phyloP scores from a whole-genome alignment of 768 basidiomycete genomes.

The Tylopilus balloui region DNA sequence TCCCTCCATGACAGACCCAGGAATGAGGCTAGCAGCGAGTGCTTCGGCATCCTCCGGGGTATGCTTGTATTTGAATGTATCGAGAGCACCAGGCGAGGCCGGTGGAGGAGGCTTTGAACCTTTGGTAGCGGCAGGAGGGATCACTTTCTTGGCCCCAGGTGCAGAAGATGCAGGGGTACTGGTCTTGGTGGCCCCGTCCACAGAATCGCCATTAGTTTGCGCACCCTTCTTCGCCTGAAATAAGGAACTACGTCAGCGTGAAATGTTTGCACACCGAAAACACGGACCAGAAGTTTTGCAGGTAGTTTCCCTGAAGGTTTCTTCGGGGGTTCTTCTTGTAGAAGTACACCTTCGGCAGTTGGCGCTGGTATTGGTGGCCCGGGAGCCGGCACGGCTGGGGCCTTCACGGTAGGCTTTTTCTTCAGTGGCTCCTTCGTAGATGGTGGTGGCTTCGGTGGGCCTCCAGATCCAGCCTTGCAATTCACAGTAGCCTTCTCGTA shows the following conservation, averaged over 20 bases:
- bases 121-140: constrained; percentile 37
- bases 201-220: constrained; percentile 29
- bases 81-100: constrained; percentile 52
- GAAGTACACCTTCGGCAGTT: constrained; percentile 9
- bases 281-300: constrained; percentile 41
- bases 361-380: constrained; percentile 20
- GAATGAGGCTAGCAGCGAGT: constrained; percentile 68
- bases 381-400: constrained; percentile 11
- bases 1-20: constrained; percentile 61
- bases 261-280: neutral
- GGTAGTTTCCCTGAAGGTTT: constrained; percentile 50
- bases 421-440: constrained; percentile 33
- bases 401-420: constrained; percentile 36
- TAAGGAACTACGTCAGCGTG: constrained; percentile 1
- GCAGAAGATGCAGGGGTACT: constrained; percentile 28
- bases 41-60: constrained; percentile 89
- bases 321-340: constrained; percentile 34
- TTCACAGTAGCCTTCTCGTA: constrained; percentile 91
- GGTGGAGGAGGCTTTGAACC: constrained; percentile 47
- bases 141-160: constrained; percentile 42
- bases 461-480: constrained; percentile 63
- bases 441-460: constrained; percentile 40
- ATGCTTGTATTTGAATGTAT: constrained; percentile 88
- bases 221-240: constrained; percentile 50
- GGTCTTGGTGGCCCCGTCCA: constrained; percentile 15